A percentile compares a stretch with the other conserved stretches of the same genome.
These are phyloP conservation scores for Furcasterigmium sp. DNA, from an alignment of 2,329 filamentous ascomycete species.

Conservation along the genomic window DNA sequence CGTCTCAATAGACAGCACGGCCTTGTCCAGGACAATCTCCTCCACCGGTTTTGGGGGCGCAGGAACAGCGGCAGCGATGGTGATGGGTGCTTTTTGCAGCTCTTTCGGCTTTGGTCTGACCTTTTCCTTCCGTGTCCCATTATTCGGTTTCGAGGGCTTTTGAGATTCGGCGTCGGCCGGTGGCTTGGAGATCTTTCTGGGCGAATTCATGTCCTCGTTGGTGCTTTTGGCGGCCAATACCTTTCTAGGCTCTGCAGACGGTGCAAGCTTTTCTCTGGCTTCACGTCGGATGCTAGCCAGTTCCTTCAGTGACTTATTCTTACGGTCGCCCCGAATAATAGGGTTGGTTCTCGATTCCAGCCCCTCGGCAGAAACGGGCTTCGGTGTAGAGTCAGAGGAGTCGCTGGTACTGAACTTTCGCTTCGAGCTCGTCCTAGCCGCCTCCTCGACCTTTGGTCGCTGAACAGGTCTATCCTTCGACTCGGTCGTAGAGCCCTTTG, in stretches of 20 bases:
- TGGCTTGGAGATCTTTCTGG: constrained; percentile 42
- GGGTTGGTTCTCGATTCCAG: background rate
- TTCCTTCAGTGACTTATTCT: constrained; percentile 41
- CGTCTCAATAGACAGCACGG: constrained; percentile 31
- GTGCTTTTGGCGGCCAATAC: constrained; percentile 53
- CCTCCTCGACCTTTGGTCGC: constrained; percentile 5
- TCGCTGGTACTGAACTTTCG: constrained; percentile 52
- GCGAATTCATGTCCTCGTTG: constrained; percentile 54
- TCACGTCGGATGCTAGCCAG: constrained; percentile 36
- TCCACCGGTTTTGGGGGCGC: constrained; percentile 6
- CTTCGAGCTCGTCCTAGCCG: constrained; percentile 47
- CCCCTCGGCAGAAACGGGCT: constrained; percentile 1
- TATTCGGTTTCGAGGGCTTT: constrained; percentile 33
- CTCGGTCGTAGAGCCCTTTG: too few species aligned
- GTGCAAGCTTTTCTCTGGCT: constrained; percentile 23
- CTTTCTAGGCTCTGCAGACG: constrained; percentile 30
- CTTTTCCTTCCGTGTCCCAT: constrained; percentile 14
- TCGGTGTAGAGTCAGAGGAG: constrained; percentile 30
- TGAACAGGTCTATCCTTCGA: background rate
- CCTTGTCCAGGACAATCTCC: constrained; percentile 12
- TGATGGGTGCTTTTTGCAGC: constrained; percentile 4
- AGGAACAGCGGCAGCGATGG: constrained; percentile 1
- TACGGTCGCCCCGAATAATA: constrained; percentile 16
- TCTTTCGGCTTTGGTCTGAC: constrained; percentile 24
- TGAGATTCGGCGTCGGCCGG: constrained; percentile 13